Base-by-base conservation (phyloP, 768 basidiomycete species). In the Macrolepiota dolichaula region DNA sequence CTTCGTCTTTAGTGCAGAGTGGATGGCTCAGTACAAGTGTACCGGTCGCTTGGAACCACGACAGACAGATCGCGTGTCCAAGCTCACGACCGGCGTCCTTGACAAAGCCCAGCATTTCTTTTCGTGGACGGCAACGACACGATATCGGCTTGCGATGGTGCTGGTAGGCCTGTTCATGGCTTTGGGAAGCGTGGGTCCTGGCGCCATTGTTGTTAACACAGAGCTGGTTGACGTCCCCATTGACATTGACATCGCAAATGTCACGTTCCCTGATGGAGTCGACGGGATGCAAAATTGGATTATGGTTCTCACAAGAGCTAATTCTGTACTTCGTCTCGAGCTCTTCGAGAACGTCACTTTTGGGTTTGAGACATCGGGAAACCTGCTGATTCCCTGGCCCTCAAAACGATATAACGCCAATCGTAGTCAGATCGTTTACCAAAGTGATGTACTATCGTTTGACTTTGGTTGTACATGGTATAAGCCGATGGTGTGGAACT, bases 331-430 rank as follows among this genome's bases (percentile, higher is more conserved):
- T 15, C 37, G 40, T 15, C 54, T 55, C 3, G 38, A 55, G 54
- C 54, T 55, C 24, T 55, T 55, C 37, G 54, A 55, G 12, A 55
- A 55, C 24, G 54, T 24, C 5, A 24, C 37, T 12, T 55, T 55
- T 27, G 40, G 54, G 2, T 55, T 40, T 29, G 22, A 55, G 2
- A 3, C 54, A 17, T 44, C 54, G 38, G 19, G 44, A 2, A 55
- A 44, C 17, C 12, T 55, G 38, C 27, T 55, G 54, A 55, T 55
- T 12, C 54, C 54, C 17, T 55, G 54, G 40, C 54, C 54, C 11
- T 42, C 37, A 13, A 40, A 55, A 11, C 19, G 44, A 6, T 40
- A 42, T 9, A 36, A 42, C n/a, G 11, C 22, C 9, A 55, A n/a
- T 12, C 5, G 38, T 15, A 25, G 38, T 7, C 12, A 22, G 38